These are phyloP conservation scores for Colletotrichum chlorophyti DNA, from an alignment of 2,329 filamentous ascomycete species.

Conservation along the genomic window DNA sequence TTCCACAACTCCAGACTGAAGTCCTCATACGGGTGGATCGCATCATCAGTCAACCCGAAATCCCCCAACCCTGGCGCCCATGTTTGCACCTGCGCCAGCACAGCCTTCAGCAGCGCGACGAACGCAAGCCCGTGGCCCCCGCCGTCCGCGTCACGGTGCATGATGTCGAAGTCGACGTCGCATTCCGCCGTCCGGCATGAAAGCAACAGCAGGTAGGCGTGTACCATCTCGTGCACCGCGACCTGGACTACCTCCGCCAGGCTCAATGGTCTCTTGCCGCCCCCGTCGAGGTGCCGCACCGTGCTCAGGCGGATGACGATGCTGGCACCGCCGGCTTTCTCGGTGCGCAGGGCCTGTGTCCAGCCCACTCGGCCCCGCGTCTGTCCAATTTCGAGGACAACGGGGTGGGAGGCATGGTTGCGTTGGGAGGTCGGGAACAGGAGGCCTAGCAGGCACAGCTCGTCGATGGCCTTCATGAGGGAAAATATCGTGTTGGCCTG, in stretches of 20 bases:
- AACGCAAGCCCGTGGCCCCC: constrained; percentile 22
- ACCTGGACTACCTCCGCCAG: constrained; percentile 38
- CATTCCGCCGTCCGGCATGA: constrained; percentile 18
- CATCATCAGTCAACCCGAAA: constrained; percentile 21
- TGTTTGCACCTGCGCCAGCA: constrained; percentile 17
- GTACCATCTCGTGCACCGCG: constrained; percentile 35
- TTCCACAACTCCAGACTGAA: constrained; percentile 24
- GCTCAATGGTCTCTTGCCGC: constrained; percentile 28
- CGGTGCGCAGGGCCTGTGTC: constrained; percentile 16
- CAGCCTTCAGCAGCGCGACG: constrained; percentile 19
- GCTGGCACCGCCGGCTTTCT: constrained; percentile 12
- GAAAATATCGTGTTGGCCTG: constrained; percentile 9
- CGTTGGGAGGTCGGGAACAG: constrained; percentile 21
- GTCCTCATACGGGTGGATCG: constrained; percentile 22
- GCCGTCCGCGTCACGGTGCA: constrained; percentile 18
- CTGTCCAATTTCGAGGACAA: constrained; percentile 20
- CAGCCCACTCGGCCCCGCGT: constrained; percentile 19
- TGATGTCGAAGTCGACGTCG: constrained; percentile 12
- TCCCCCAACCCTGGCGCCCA: constrained; percentile 7
- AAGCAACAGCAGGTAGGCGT: constrained; percentile 24
- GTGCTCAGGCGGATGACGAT: constrained; percentile 28
- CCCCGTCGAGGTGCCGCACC: constrained; percentile 8
- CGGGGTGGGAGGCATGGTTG: constrained; percentile 18
- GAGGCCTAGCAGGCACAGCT: constrained; percentile 12
- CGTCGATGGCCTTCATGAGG: constrained; percentile 21